These are phyloP conservation scores for Calamus simplicifolius DNA, from an alignment of 176 grass and related monocot species.

Conservation along the genomic window DNA sequence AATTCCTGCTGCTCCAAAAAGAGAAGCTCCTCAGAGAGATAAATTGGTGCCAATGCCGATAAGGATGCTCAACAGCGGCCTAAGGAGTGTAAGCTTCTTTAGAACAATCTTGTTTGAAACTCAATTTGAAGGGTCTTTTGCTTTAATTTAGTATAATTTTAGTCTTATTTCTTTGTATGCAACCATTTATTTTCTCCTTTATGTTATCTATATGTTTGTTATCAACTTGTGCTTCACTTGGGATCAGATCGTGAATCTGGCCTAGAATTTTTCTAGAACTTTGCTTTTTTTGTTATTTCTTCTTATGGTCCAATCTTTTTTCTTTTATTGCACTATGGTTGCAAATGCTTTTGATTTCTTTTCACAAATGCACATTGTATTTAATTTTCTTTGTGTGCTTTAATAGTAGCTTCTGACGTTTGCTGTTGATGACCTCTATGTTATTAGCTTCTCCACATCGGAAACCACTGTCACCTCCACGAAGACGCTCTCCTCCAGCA, in stretches of 20 bases:
- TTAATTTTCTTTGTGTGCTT: too few relatives aligned
- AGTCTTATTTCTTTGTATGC: not conserved
- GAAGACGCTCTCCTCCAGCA: conserved; percentile 56
- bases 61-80: conserved; percentile 51
- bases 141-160: too few relatives aligned
- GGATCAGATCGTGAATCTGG: not conserved
- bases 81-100: conserved; percentile 52
- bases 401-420: too few relatives aligned
- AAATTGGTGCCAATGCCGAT: conserved; percentile 55
- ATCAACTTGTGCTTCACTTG: not conserved
- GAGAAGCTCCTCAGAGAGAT: conserved; percentile 66
- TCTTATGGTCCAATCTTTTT: not conserved
- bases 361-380: too few relatives aligned
- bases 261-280: not conserved
- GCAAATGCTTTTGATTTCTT: too few relatives aligned
- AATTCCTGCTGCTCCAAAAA: conserved; percentile 47
- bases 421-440: not conserved
- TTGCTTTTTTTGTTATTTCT: conserved; percentile 14
- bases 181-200: not conserved
- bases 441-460: conserved; percentile 62
- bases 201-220: not conserved
- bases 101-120: too few relatives aligned
- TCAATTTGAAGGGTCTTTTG: too few relatives aligned
- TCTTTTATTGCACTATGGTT: not conserved
- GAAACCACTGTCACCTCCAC: conserved; percentile 49